phyloP scores from a whole-genome alignment of 768 basidiomycete genomes.

The Tulasnella sp. region DNA sequence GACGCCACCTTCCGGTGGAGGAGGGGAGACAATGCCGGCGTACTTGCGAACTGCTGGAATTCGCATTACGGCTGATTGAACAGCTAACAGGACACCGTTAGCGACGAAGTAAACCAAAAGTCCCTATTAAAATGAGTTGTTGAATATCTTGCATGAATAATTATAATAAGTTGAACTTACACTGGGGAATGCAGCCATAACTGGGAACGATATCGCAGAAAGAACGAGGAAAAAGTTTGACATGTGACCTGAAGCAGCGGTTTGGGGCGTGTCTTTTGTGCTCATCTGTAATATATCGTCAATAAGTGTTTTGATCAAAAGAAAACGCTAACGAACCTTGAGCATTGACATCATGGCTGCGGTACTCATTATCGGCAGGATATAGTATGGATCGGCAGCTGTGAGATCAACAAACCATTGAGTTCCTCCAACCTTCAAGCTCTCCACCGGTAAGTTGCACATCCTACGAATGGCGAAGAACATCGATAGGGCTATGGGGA shows the following conservation, averaged over 20 bases:
- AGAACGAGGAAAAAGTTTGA: conserved; percentile 53
- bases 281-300: conserved; percentile 29
- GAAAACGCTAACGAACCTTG: conserved; percentile 33
- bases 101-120: conserved; percentile 45
- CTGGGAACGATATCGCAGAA: conserved; percentile 38
- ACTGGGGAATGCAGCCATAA: conserved; percentile 48
- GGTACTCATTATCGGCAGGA: conserved; percentile 50
- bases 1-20: too few relatives aligned
- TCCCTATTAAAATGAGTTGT: conserved; percentile 30
- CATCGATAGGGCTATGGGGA: conserved; percentile 63
- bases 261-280: conserved; percentile 38
- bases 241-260: conserved; percentile 44
- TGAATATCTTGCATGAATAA: neutral
- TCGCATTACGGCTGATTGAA: conserved; percentile 40
- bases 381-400: conserved; percentile 55
- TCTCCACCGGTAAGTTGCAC: conserved; percentile 55
- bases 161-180: conserved; percentile 33
- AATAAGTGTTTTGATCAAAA: neutral
- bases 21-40: conserved; percentile 22
- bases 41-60: conserved; percentile 30
- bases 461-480: conserved; percentile 73
- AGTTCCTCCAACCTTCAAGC: conserved; percentile 65
- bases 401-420: conserved; percentile 67
- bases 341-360: conserved; percentile 57
- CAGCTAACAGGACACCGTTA: conserved; percentile 37